A percentile compares a stretch with the other conserved stretches of the same genome.
phyloP scores from a whole-genome alignment of 768 basidiomycete genomes.

The Galerina sulciceps region DNA sequence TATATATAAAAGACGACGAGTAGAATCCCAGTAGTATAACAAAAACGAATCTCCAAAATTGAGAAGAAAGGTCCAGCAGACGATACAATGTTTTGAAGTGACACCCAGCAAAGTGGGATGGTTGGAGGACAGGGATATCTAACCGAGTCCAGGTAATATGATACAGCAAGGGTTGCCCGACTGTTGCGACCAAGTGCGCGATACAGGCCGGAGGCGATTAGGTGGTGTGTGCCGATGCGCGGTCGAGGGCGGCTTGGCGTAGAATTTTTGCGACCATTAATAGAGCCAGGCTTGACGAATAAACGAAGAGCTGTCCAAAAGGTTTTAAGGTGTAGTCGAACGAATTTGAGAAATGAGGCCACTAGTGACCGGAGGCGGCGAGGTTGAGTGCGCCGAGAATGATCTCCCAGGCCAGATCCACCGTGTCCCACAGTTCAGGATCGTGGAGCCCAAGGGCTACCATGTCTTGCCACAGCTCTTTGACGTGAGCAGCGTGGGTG shows the following conservation, averaged over 20 bases:
- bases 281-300: neutral
- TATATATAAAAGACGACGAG: conserved; percentile 2
- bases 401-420: conserved; percentile 84
- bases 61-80: conserved; percentile 5
- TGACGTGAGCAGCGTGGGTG: conserved; percentile 68
- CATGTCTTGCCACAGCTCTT: conserved; percentile 82
- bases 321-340: neutral
- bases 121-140: conserved; percentile 20
- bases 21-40: conserved; percentile 12
- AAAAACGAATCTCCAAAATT: conserved; percentile 1
- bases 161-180: conserved; percentile 18
- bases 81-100: conserved; percentile 16
- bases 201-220: conserved; percentile 5
- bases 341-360: neutral
- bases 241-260: neutral
- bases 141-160: conserved; percentile 9
- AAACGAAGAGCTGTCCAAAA: neutral
- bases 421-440: conserved; percentile 73
- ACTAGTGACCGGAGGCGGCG: conserved; percentile 41
- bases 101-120: neutral
- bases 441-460: conserved; percentile 76
- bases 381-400: conserved; percentile 60
- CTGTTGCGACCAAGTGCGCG: conserved; percentile 17
- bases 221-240: conserved; percentile 1
- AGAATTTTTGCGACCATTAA: conserved; percentile 4